phyloP scores from a whole-genome alignment of 371 early-diverging fungal genomes.

The Cokeromyces recurvatus region DNA sequence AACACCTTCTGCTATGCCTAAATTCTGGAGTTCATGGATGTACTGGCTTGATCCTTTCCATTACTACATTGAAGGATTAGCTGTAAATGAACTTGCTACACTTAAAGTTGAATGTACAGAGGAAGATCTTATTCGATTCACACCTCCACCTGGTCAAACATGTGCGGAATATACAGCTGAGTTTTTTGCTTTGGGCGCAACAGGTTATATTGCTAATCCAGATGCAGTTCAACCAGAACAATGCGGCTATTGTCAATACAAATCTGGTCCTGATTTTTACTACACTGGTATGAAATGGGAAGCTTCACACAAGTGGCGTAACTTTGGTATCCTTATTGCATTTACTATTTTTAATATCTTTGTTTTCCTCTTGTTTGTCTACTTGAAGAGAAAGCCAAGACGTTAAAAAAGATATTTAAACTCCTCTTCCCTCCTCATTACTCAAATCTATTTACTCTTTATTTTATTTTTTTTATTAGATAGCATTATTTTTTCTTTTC shows the following conservation, averaged over 20 bases:
- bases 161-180: constrained; percentile 51
- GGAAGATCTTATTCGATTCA: constrained; percentile 41
- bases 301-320: constrained; percentile 58
- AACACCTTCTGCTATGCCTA: constrained; percentile 49
- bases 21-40: constrained; percentile 66
- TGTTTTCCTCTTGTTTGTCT: constrained; percentile 20
- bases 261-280: constrained; percentile 48
- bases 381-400: constrained; percentile 9
- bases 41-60: constrained; percentile 64
- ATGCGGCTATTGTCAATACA: constrained; percentile 60
- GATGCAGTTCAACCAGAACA: constrained; percentile 20
- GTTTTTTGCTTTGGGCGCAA: constrained; percentile 30
- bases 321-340: constrained; percentile 55
- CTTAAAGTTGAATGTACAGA: constrained; percentile 37
- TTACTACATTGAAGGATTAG: constrained; percentile 61
- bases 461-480: too few species aligned
- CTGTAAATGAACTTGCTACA: constrained; percentile 54
- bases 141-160: constrained; percentile 49
- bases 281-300: constrained; percentile 6
- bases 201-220: constrained; percentile 52
- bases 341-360: constrained; percentile 43
- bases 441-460: too few species aligned
- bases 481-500: neutral
- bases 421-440: too few species aligned
- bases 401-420: constrained; percentile 1